Evolutionary conservation across 2,329 filamentous ascomycete genomes (phyloP).

Genomic region (Meredithiella fracta): DNA sequence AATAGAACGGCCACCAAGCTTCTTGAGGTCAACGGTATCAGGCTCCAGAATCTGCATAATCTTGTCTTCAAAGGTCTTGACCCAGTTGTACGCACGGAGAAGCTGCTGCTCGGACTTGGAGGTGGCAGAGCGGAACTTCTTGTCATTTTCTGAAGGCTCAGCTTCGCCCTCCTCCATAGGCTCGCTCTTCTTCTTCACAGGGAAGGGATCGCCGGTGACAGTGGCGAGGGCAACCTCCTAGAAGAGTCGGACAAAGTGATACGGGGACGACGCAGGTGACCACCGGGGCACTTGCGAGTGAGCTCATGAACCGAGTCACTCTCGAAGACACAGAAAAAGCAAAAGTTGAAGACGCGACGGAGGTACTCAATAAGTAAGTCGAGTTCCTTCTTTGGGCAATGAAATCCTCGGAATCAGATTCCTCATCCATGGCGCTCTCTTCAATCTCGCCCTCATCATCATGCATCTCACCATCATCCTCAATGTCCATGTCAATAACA

Average conservation of each 20-base stretch:
- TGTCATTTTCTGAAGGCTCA: constrained; percentile 37
- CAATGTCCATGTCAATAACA: constrained; percentile 19
- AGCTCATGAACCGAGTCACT: constrained; percentile 94
- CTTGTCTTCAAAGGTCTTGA: constrained; percentile 96
- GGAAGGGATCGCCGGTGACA: constrained; percentile 67
- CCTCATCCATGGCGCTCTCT: constrained; percentile 65
- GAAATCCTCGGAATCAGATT: constrained; percentile 78
- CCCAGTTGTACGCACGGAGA: constrained; percentile 94
- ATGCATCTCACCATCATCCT: constrained; percentile 47
- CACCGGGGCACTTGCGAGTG: constrained; percentile 86
- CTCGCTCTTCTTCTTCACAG: constrained; percentile 58
- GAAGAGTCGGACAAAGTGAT: constrained; percentile 70
- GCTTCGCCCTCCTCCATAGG: constrained; percentile 44
- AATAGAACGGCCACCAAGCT: constrained; percentile 72
- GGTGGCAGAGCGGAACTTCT: constrained; percentile 52
- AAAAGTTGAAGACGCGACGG: constrained; percentile 93
- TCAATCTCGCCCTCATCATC: constrained; percentile 62
- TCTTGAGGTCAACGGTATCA: constrained; percentile 69
- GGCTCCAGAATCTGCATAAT: constrained; percentile 84
- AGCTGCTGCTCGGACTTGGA: constrained; percentile 81
- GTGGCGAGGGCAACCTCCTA: constrained; percentile 77
- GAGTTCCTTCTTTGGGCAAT: constrained; percentile 89
- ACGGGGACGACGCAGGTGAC: constrained; percentile 83
- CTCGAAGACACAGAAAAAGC: constrained; percentile 98
- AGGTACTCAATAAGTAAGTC: constrained; percentile 94